Evolutionary conservation across 2,329 filamentous ascomycete genomes (phyloP).

Genomic region (Shiraia bambusicola): DNA sequence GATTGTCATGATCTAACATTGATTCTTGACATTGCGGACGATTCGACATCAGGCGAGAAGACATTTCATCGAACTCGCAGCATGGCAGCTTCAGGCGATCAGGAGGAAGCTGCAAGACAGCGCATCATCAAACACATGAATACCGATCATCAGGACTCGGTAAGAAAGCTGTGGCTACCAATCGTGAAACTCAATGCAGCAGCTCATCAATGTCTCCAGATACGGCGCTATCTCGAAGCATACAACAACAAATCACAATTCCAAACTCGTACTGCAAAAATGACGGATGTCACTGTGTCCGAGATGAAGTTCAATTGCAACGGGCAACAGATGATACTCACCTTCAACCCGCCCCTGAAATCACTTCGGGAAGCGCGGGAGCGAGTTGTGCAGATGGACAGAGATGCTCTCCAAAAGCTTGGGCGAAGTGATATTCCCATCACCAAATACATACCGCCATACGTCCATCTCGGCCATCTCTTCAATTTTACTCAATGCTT

Average conservation of each 20-base stretch:
- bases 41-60: not conserved
- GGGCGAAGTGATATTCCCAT: slow-evolving; percentile 60
- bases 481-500: slow-evolving; percentile 54
- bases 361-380: slow-evolving; percentile 67
- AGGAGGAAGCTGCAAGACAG: slow-evolving; percentile 54
- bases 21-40: not conserved
- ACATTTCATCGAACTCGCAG: not conserved
- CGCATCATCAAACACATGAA: slow-evolving; percentile 86
- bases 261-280: slow-evolving; percentile 58
- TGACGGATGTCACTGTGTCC: slow-evolving; percentile 66
- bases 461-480: slow-evolving; percentile 49
- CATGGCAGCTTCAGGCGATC: slow-evolving; percentile 37
- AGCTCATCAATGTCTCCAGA: slow-evolving; percentile 31
- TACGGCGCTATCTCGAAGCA: slow-evolving; percentile 76
- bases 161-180: slow-evolving; percentile 30
- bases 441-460: slow-evolving; percentile 54
- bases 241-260: slow-evolving; percentile 61
- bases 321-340: slow-evolving; percentile 54
- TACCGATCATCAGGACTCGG: slow-evolving; percentile 71
- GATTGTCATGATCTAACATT: slow-evolving; percentile 8
- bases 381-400: slow-evolving; percentile 73
- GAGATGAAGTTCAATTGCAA: slow-evolving; percentile 62
- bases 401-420: slow-evolving; percentile 60
- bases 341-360: slow-evolving; percentile 70
- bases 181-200: not conserved